Percentiles rank a stretch among this genome's conserved stretches.
Evolutionary conservation across 2,329 filamentous ascomycete genomes (phyloP).

Genomic region (Cytospora schulzeri): DNA sequence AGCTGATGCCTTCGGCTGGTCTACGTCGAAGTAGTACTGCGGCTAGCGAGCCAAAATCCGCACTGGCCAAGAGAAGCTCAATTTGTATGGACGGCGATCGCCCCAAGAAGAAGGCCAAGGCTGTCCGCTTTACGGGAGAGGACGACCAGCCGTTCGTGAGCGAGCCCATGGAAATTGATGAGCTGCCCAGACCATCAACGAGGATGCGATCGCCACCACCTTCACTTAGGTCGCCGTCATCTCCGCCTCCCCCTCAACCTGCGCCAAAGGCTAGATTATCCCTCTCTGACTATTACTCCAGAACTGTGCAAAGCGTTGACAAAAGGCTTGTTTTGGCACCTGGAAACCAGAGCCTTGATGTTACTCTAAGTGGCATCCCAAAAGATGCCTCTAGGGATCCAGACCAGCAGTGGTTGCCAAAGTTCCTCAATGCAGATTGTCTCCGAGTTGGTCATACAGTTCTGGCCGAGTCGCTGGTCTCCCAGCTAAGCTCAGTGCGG

Average conservation of each 20-base stretch:
- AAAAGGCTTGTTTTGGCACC: constrained; percentile 33
- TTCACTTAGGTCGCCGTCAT: neutral
- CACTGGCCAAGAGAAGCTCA: constrained; percentile 12
- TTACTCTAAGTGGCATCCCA: constrained; percentile 34
- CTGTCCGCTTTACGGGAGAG: constrained; percentile 40
- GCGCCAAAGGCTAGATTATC: constrained; percentile 23
- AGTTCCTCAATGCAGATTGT: constrained; percentile 32
- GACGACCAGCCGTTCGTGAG: constrained; percentile 30
- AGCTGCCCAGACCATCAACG: constrained; percentile 7
- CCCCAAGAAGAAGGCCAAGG: constrained; percentile 39
- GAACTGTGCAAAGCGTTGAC: constrained; percentile 26
- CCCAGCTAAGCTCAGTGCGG: constrained; percentile 26
- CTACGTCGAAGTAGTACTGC: constrained; percentile 22
- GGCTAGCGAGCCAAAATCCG: constrained; percentile 1
- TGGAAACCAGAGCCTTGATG: constrained; percentile 27
- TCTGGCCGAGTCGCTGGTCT: constrained; percentile 32
- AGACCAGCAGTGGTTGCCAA: constrained; percentile 30
- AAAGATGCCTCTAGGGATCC: constrained; percentile 13
- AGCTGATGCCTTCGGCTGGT: neutral
- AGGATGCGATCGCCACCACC: constrained; percentile 15
- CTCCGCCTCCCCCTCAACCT: constrained; percentile 21
- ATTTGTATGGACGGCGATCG: constrained; percentile 1
- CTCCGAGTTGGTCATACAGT: constrained; percentile 37
- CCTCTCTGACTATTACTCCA: constrained; percentile 14
- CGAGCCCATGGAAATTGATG: constrained; percentile 33